These are phyloP conservation scores for Diversispora eburnea DNA, from an alignment of 192 early-diverging fungal genomes.

Conservation along the genomic window DNA sequence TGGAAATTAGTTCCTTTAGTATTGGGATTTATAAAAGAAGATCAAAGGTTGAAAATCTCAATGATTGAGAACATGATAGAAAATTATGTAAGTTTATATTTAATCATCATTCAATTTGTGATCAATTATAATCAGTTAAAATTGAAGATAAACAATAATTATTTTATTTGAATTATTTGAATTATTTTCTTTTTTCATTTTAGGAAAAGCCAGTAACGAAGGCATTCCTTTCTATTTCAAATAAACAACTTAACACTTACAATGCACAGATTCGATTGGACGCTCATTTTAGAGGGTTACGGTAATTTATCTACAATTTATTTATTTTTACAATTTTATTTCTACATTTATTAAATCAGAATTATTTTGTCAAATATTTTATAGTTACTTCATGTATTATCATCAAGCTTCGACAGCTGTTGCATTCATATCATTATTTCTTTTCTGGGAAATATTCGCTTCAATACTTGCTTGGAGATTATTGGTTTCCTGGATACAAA, in stretches of 20 bases:
- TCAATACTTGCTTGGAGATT: constrained; percentile 48
- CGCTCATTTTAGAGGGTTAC: constrained; percentile 54
- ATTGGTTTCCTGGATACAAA: constrained; percentile 34
- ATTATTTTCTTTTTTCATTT: not conserved
- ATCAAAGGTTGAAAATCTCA: constrained; percentile 37
- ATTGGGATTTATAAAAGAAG: constrained; percentile 41
- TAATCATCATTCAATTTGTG: no score
- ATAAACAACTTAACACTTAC: constrained; percentile 47
- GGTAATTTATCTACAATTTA: constrained; percentile 30
- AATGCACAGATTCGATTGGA: constrained; percentile 46
- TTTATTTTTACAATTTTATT: not conserved
- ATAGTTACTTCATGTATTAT: constrained; percentile 55
- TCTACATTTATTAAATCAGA: not conserved
- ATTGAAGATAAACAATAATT: not conserved
- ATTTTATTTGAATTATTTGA: not conserved
- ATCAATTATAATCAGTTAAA: no score
- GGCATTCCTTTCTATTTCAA: constrained; percentile 43
- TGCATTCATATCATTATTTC: constrained; percentile 42
- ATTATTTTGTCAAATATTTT: not conserved
- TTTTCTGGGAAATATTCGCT: constrained; percentile 48
- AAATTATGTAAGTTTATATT: constrained; percentile 21
- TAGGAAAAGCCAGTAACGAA: constrained; percentile 40
- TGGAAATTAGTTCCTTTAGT: constrained; percentile 44
- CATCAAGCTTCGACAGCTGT: constrained; percentile 43
- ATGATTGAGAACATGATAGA: constrained; percentile 45